Evolutionary conservation across 2,329 filamentous ascomycete species (phyloP).

Genomic region (Colletotrichum sp.): DNA sequence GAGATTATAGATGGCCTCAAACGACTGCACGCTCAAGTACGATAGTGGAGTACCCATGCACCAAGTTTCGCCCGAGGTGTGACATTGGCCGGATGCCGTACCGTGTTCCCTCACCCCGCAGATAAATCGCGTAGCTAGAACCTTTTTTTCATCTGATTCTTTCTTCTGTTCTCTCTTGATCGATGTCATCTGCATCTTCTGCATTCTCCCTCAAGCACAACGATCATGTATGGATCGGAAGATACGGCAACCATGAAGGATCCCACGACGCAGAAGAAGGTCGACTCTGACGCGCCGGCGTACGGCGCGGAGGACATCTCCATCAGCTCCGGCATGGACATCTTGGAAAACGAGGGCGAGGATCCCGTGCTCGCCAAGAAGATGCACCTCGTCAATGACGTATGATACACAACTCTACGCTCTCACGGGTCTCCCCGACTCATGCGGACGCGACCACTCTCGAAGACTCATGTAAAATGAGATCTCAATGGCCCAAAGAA

Average conservation of each 20-base stretch:
- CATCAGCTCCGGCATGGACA: constrained; percentile 43
- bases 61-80: background rate
- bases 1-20: background rate
- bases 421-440: background rate
- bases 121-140: background rate
- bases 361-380: constrained; percentile 69
- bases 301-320: background rate
- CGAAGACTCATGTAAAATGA: background rate
- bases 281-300: background rate
- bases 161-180: background rate
- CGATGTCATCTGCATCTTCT: background rate
- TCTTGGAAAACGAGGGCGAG: constrained; percentile 61
- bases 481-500: background rate
- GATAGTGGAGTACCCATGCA: background rate
- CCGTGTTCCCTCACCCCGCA: background rate
- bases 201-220: background rate
- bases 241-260: background rate
- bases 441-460: background rate
- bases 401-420: constrained; percentile 34
- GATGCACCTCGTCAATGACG: constrained; percentile 74
- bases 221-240: background rate
- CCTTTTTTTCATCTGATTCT: constrained; percentile 2
- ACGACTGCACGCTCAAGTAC: background rate
- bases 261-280: background rate
- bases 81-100: background rate